Conservation (phyloP, 2,329 filamentous ascomycete genomes). For the Ophiobolus disseminans region DNA sequence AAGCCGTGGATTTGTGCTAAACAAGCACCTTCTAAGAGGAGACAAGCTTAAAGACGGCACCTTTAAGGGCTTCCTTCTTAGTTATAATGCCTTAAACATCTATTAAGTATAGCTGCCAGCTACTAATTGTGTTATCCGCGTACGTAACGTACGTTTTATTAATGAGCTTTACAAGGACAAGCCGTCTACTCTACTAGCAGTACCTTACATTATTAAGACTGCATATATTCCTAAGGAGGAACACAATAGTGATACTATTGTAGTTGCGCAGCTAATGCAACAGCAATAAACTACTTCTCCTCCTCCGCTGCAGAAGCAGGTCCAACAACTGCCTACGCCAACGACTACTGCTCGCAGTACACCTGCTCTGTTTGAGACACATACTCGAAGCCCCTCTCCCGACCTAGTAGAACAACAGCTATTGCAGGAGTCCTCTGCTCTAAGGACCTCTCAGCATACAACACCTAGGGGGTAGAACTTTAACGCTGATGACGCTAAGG, state of each 20-base stretch:
- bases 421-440: too few species aligned
- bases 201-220: background rate
- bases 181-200: background rate
- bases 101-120: slow-evolving; percentile 13
- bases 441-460: background rate
- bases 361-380: too few species aligned
- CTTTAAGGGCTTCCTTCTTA: slow-evolving; percentile 15
- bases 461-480: background rate
- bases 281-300: too few species aligned
- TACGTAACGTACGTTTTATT: slow-evolving; percentile 9
- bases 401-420: background rate
- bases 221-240: background rate
- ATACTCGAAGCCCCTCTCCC: background rate
- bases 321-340: too few species aligned
- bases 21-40: slow-evolving; percentile 2
- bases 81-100: slow-evolving; percentile 20
- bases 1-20: background rate
- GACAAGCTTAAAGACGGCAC: slow-evolving; percentile 10
- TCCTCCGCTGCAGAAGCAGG: too few species aligned
- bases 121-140: slow-evolving; percentile 4
- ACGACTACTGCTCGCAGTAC: too few species aligned
- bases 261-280: background rate
- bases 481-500: background rate
- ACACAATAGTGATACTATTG: slow-evolving; percentile 2
- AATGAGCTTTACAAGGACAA: slow-evolving; percentile 6